Base-by-base conservation (phyloP, 2,329 filamentous ascomycete genomes). In the Exophiala oligosperma region DNA sequence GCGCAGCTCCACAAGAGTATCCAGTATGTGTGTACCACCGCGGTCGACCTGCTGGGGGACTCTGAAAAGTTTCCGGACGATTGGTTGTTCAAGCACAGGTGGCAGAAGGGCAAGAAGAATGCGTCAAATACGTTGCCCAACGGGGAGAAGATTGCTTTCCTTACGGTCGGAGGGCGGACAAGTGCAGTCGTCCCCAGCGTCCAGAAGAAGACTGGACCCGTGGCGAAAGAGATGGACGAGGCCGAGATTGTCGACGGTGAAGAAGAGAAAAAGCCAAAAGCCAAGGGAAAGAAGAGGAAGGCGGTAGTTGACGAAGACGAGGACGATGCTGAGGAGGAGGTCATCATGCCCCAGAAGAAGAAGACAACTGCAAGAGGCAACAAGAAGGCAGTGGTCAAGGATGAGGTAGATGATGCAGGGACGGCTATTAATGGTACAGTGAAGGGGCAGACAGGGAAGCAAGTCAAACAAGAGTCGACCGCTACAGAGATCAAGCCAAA, bases 111-210 rank as follows among this genome's bases (percentile, higher is more conserved):
- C 21, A 91, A 91, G 70, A 92, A 93, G 70, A 83, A 82, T 29
- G 80, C 84, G 1, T 74, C 81, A 0, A 84, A 82, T 3, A 82
- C 81, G 49, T 75, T 97, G 28, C 93, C 93, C 0, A 95, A 85
- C 64, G 94, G 94, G 0, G 88, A 92, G 63, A 92, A 89, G 73
- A 87, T 97, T 47, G 85, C 86, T 0, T 94, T 93, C 69, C 75
- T 97, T 49, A 97, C 89, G 0, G 93, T 97, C 0, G 93, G 93
- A 0, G 92, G 93, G 1, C 81, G 94, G 47, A 97, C 94, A 2
- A 96, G 91, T 69, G 96, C 92, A 49, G 88, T 93, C 52, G 91
- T 95, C 0, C 92, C 92, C 0, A 85, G 81, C 11, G 76, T 94
- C 28, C 94, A 97, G 77, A 96, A 92, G 78, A 96, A 96, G 79